Percentiles rank a stretch among this genome's conserved stretches.
These are phyloP conservation scores for Aureobasidium sp. DNA, from an alignment of 2,329 filamentous ascomycete species.

Conservation along the genomic window DNA sequence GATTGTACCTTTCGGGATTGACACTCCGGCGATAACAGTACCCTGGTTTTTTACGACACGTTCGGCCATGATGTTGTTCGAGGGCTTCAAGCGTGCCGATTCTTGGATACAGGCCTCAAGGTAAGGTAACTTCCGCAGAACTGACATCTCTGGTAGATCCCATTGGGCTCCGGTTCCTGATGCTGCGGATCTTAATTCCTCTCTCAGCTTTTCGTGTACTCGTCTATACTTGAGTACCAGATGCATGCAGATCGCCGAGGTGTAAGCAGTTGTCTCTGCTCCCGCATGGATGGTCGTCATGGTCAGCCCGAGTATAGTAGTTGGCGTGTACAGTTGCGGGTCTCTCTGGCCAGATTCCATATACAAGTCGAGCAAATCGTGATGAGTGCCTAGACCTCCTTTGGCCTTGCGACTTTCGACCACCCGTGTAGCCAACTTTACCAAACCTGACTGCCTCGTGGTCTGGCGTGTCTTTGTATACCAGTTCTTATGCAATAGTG, in stretches of 20 bases:
- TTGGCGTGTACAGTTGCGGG: background rate
- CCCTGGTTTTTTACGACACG: background rate
- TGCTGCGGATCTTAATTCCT: background rate
- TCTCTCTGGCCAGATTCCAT: background rate
- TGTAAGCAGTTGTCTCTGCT: slow-evolving; percentile 2
- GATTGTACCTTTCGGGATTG: background rate
- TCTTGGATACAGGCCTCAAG: background rate
- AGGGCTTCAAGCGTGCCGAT: background rate
- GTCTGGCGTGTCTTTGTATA: background rate
- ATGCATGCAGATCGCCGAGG: background rate
- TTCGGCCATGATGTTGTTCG: background rate
- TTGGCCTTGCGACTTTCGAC: background rate
- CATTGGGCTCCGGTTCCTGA: background rate
- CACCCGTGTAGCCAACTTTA: background rate
- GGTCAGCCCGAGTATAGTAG: background rate
- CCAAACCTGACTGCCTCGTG: background rate
- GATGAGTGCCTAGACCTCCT: background rate
- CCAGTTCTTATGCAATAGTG: background rate
- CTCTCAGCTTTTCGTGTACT: background rate
- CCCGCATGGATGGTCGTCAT: background rate
- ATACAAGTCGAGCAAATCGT: background rate
- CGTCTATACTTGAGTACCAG: background rate
- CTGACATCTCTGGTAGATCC: background rate
- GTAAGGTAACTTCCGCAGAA: background rate
- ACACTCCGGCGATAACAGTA: background rate